A percentile compares a stretch with the other conserved stretches of the same genome.
These are phyloP conservation scores for Rhizopus delemar DNA, from an alignment of 371 early-diverging fungal genomes.

Conservation along the genomic window DNA sequence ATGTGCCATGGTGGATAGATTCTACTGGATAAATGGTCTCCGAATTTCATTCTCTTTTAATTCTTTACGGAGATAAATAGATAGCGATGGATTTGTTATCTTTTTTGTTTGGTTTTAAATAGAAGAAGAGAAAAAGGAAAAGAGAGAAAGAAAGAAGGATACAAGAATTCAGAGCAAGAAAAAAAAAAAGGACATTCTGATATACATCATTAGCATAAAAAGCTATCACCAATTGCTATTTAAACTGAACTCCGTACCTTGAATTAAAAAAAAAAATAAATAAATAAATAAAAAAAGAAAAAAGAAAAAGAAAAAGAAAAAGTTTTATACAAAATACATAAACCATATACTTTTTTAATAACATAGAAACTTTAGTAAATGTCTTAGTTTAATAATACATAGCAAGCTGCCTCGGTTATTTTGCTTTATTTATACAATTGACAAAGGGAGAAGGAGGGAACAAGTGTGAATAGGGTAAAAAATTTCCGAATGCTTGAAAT, in stretches of 20 bases:
- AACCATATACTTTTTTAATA: no score
- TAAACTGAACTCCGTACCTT: slow-evolving; percentile 3
- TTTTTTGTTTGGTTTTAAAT: neutral
- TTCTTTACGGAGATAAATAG: neutral
- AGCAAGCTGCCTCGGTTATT: no score
- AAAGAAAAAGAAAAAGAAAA: neutral
- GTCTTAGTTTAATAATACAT: no score
- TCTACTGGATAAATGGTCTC: slow-evolving; percentile 37
- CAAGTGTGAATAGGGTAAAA: neutral
- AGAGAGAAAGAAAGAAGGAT: slow-evolving; percentile 2
- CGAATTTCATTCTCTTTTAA: slow-evolving; percentile 43
- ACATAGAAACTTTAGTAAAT: no score
- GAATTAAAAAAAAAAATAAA: neutral
- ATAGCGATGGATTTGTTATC: neutral
- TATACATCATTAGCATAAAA: neutral
- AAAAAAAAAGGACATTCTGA: neutral
- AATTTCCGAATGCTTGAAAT: neutral
- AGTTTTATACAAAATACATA: no score
- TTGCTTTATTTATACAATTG: neutral
- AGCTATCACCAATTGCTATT: neutral
- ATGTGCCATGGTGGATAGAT: slow-evolving; percentile 45
- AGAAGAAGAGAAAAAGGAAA: neutral
- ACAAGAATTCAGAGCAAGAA: neutral
- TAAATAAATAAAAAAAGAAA: no score
- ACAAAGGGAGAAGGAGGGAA: neutral